Percentiles rank a stretch among this genome's conserved stretches.
These are phyloP conservation scores for Leptographium galeiforme DNA, from an alignment of 2,329 filamentous ascomycete species.

Conservation along the genomic window DNA sequence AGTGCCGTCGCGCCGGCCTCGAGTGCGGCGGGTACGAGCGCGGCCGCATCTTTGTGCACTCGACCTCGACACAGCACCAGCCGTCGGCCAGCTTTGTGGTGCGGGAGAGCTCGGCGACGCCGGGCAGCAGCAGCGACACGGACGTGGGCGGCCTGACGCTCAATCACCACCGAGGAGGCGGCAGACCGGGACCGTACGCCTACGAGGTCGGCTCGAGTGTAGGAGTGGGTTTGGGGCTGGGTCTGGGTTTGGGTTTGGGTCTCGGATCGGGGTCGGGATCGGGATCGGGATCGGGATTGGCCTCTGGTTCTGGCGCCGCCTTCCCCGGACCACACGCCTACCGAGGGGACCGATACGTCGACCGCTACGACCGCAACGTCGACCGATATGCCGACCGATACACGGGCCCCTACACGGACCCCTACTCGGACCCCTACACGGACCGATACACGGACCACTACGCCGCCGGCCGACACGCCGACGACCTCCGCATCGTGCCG, in stretches of 20 bases:
- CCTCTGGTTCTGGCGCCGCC: too few relatives aligned
- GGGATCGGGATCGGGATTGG: too few relatives aligned
- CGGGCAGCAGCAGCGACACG: background rate
- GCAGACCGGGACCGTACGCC: background rate
- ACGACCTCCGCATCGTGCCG: constrained; percentile 5
- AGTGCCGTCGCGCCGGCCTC: constrained; percentile 12
- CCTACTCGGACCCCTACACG: background rate
- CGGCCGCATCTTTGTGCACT: constrained; percentile 13
- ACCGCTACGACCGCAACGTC: background rate
- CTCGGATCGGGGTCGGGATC: too few relatives aligned
- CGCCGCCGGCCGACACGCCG: background rate
- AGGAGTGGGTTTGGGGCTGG: too few relatives aligned
- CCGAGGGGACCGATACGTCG: background rate
- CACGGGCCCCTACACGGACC: background rate
- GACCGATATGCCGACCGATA: background rate
- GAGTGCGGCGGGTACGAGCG: constrained; percentile 14
- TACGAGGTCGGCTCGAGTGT: too few relatives aligned
- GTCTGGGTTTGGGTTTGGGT: too few relatives aligned
- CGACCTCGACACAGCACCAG: constrained; percentile 9
- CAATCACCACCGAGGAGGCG: background rate
- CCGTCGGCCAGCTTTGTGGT: background rate
- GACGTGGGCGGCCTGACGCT: background rate
- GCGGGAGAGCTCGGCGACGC: constrained; percentile 1
- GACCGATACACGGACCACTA: background rate
- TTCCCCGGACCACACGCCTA: too few relatives aligned